Percentiles rank a stretch among this genome's conserved stretches.
phyloP scores from a whole-genome alignment of 148 eudicot species.

The Amaranthus cruentus region DNA sequence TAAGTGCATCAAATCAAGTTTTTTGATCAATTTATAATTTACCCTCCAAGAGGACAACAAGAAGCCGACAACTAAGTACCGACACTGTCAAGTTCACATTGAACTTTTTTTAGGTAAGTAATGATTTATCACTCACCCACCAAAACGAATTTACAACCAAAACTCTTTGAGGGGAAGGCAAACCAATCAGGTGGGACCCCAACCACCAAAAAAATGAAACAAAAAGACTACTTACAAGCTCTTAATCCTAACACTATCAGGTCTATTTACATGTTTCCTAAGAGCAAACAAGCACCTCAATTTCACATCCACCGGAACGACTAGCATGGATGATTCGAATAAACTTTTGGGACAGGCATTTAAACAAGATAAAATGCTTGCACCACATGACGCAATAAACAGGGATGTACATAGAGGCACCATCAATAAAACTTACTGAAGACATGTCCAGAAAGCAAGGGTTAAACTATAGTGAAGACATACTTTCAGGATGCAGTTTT shows the following conservation, averaged over 20 bases:
- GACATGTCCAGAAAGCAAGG: neutral
- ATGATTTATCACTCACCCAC: too few species aligned
- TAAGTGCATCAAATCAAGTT: neutral
- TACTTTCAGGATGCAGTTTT: neutral
- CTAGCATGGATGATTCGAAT: neutral
- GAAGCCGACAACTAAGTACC: neutral
- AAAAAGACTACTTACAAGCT: too few species aligned
- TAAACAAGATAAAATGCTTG: neutral
- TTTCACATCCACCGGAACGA: neutral
- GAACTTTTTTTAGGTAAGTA: neutral
- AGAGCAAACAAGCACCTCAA: too few species aligned
- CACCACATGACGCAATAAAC: neutral
- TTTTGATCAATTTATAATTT: neutral
- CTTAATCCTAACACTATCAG: too few species aligned
- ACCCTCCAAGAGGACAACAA: neutral
- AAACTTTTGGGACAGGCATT: neutral
- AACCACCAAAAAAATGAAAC: too few species aligned
- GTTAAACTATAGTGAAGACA: neutral
- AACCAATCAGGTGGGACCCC: too few species aligned
- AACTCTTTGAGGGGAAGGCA: too few species aligned
- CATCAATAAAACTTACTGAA: neutral
- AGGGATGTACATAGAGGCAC: neutral
- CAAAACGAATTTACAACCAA: too few species aligned
- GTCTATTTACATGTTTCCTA: too few species aligned
- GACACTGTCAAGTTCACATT: neutral